Base-by-base conservation (phyloP, 352 stramenopile species). In the Globisporangium megalacanthum region DNA sequence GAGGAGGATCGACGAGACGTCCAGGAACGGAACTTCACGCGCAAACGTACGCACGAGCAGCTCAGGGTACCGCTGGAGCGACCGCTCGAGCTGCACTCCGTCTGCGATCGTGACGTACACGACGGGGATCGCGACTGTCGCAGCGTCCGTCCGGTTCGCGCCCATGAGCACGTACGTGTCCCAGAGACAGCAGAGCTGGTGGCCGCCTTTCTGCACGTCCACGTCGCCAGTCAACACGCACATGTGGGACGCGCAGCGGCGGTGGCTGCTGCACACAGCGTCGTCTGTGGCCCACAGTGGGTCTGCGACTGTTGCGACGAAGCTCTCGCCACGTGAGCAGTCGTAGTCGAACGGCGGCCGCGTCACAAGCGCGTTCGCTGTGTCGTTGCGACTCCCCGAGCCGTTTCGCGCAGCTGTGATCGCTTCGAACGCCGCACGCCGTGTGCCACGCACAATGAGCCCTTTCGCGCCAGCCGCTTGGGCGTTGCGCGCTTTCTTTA, bases 161-260 rank as follows among this genome's bases (percentile, higher is more conserved):
- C 83, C 83, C 78, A 93, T 89, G 61, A 90, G 73, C 45, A 93
- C 64, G 42, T 81, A 71, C 29, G 79, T 93, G 60, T 93, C 80
- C 78, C 78, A 89, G 58, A 91, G 69, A 58, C 78, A 93, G 68
- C 83, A 92, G 1, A 90, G 58, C 49, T 92, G 76, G 51, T 85
- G 66, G 17, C 59, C 59, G 8, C 54, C 61, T 13, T 53, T 41
- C 0, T 61, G 19, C 3, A 61, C 35, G 25, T 65, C 60, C 0
- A 72, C 49, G n/a, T 55, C 39, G 1, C 75, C 82, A 22, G 82
- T 92, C 19, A 80, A 61, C 19, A 92, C 70, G 60, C 82, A 92
- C 33, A 72, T 77, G 11, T 62, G 61, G 3, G 79, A 90, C 41
- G 20, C 36, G n/a, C 82, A 92, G 22, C 29, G 44, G 8, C 36